Evolutionary conservation across 2,329 filamentous ascomycete genomes (phyloP).

Genomic region (Botryotinia narcissicola): DNA sequence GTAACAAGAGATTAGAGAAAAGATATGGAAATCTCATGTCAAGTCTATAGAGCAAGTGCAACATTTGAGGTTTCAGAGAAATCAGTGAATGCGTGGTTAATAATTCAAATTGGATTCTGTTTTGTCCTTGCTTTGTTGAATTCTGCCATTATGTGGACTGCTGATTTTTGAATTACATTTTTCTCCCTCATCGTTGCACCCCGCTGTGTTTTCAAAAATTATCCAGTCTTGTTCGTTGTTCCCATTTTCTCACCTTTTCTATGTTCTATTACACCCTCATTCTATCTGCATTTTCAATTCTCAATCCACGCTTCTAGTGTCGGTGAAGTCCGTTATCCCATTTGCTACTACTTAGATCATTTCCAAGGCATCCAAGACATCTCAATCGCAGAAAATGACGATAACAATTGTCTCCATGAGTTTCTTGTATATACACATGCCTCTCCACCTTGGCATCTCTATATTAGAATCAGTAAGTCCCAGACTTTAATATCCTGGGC

Average conservation of each 20-base stretch:
- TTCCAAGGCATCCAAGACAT: neutral
- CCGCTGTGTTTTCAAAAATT: too few relatives aligned
- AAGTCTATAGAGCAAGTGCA: neutral
- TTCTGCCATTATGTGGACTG: neutral
- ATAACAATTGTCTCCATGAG: neutral
- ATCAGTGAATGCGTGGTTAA: neutral
- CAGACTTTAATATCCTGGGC: neutral
- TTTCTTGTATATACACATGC: neutral
- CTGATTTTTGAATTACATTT: neutral
- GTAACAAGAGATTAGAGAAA: neutral
- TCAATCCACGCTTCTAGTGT: too few relatives aligned
- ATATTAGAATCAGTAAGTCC: neutral
- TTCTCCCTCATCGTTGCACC: too few relatives aligned
- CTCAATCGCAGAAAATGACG: neutral
- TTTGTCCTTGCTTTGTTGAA: neutral
- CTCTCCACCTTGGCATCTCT: neutral
- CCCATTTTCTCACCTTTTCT: too few relatives aligned
- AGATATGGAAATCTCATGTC: rapidly evolving
- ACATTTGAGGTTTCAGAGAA: neutral
- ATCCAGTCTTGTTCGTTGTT: too few relatives aligned
- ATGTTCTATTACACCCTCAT: too few relatives aligned
- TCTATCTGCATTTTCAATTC: too few relatives aligned
- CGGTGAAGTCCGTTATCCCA: too few relatives aligned
- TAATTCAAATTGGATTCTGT: neutral
- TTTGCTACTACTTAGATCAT: too few relatives aligned